A percentile compares a stretch with the other conserved stretches of the same genome.
These are phyloP conservation scores for Globisporangium paroecandrum DNA, from an alignment of 352 stramenopile species.

Conservation along the genomic window DNA sequence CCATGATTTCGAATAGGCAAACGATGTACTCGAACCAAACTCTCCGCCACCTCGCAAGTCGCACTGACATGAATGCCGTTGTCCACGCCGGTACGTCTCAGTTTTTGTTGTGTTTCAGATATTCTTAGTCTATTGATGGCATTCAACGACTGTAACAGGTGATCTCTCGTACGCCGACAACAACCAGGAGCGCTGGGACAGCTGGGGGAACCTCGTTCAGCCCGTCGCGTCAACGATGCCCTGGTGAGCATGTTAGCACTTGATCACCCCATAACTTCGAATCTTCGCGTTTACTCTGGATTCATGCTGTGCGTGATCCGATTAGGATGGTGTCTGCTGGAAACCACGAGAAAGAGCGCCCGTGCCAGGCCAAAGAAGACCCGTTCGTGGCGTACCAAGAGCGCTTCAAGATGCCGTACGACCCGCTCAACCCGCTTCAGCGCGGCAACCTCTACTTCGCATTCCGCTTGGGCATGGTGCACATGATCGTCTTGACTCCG, in stretches of 20 bases:
- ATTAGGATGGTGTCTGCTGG: constrained; percentile 67
- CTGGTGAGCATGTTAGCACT: constrained; percentile 17
- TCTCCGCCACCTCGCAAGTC: constrained; percentile 54
- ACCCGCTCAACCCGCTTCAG: constrained; percentile 40
- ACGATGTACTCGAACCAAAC: constrained; percentile 87
- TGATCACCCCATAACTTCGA: background rate
- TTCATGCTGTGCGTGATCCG: constrained; percentile 14
- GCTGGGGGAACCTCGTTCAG: constrained; percentile 85
- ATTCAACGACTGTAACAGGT: constrained; percentile 21
- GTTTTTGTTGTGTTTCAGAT: background rate
- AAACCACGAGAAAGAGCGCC: constrained; percentile 85
- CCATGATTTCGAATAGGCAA: constrained; percentile 40
- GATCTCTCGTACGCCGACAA: constrained; percentile 91
- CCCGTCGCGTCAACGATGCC: constrained; percentile 61
- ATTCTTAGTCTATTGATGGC: background rate
- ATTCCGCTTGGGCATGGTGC: constrained; percentile 83
- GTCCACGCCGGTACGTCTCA: constrained; percentile 49
- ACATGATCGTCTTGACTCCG: constrained; percentile 89
- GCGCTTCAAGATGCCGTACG: constrained; percentile 87
- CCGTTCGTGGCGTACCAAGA: constrained; percentile 84
- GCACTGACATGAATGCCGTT: constrained; percentile 50
- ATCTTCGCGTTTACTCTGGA: background rate
- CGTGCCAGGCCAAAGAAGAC: constrained; percentile 55
- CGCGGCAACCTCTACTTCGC: constrained; percentile 90
- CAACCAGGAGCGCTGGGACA: constrained; percentile 86